Percentiles rank a stretch among this genome's conserved stretches.
Conservation (phyloP, 306 rosid genomes). For the Pueraria montana region DNA sequence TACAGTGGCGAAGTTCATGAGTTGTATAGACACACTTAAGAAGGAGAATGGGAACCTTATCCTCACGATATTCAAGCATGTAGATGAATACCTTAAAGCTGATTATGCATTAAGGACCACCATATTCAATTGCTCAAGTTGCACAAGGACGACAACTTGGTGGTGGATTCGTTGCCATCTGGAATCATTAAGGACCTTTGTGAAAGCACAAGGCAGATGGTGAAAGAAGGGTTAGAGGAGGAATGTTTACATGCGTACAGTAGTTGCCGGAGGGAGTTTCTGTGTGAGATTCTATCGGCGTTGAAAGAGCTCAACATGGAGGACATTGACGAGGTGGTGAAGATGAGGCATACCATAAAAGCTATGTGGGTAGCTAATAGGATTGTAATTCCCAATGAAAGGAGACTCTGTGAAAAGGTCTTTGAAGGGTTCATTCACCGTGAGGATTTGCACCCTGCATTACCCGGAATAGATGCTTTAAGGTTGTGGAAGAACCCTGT, state of each 20-base stretch:
- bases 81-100: not conserved
- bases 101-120: no score
- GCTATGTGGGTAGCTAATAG: slow-evolving; percentile 56
- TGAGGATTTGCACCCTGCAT: no score
- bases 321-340: no score
- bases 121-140: not conserved
- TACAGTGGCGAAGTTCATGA: not conserved
- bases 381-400: slow-evolving; percentile 71
- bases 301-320: slow-evolving; percentile 52
- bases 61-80: not conserved
- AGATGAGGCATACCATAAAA: slow-evolving; percentile 21
- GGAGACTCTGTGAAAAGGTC: slow-evolving; percentile 67
- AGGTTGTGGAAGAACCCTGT: slow-evolving; percentile 7
- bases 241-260: slow-evolving; percentile 48
- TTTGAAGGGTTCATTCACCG: slow-evolving; percentile 61
- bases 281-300: slow-evolving; percentile 50
- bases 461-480: no score
- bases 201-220: slow-evolving; percentile 71
- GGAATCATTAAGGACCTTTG: slow-evolving; percentile 66
- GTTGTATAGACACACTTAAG: not conserved
- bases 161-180: slow-evolving; percentile 68
- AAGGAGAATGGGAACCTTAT: not conserved
- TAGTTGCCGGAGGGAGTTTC: not conserved
- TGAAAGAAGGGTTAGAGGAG: slow-evolving; percentile 67
- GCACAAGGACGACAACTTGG: slow-evolving; percentile 53